Evolutionary conservation across 2,329 filamentous ascomycete genomes (phyloP).

Genomic region (Stachybotrys echinatus): DNA sequence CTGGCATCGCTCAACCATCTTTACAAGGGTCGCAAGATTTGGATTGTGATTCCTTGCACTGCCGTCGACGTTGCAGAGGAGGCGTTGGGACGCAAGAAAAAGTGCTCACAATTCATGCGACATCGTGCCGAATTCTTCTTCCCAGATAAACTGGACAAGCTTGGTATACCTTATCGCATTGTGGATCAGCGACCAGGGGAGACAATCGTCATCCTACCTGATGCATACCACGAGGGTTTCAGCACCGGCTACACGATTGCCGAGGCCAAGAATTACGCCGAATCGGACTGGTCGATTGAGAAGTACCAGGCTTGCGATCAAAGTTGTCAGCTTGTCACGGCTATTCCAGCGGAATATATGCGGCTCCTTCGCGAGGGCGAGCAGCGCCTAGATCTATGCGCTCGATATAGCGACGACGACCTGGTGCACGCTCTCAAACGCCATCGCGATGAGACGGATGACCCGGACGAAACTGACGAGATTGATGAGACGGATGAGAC

Average conservation of each 20-base stretch:
- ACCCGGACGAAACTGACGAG: constrained; percentile 8
- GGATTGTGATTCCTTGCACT: constrained; percentile 31
- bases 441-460: constrained; percentile 4
- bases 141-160: constrained; percentile 30
- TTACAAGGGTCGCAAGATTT: constrained; percentile 34
- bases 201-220: constrained; percentile 32
- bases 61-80: constrained; percentile 27
- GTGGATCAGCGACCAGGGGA: constrained; percentile 32
- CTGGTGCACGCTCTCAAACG: constrained; percentile 6
- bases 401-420: constrained; percentile 14
- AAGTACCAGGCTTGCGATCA: constrained; percentile 28
- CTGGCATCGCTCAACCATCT: constrained; percentile 32
- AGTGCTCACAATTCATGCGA: constrained; percentile 35
- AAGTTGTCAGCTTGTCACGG: constrained; percentile 26
- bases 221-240: constrained; percentile 34
- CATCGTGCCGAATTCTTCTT: constrained; percentile 35
- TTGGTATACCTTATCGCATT: constrained; percentile 30
- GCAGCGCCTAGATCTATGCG: constrained; percentile 26
- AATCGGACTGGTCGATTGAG: constrained; percentile 26
- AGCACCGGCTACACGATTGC: constrained; percentile 35
- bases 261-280: constrained; percentile 34
- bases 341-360: constrained; percentile 29
- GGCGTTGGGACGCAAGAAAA: constrained; percentile 22
- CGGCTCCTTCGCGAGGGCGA: constrained; percentile 23
- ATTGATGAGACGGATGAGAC: constrained; percentile 8